These are phyloP conservation scores for Phytophthora quininea DNA, from an alignment of 352 stramenopile genomes.

Conservation along the genomic window DNA sequence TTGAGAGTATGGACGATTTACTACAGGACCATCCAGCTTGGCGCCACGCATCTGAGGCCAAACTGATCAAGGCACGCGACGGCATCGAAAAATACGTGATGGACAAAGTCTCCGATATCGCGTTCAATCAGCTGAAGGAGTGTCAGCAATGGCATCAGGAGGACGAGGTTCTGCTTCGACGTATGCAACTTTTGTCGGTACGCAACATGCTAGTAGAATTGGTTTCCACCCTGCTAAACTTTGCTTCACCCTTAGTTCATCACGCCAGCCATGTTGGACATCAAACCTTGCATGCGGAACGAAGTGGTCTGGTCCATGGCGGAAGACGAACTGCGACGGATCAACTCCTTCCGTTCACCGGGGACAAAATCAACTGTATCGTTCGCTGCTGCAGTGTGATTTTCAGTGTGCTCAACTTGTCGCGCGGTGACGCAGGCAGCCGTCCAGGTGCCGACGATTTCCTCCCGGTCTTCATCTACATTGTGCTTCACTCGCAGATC, in stretches of 20 bases:
- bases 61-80: slow-evolving; percentile 71
- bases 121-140: slow-evolving; percentile 72
- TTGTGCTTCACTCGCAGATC: slow-evolving; percentile 90
- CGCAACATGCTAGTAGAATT: background rate
- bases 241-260: slow-evolving; percentile 34
- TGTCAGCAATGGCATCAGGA: slow-evolving; percentile 76
- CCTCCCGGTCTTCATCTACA: slow-evolving; percentile 93
- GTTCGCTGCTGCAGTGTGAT: slow-evolving; percentile 89
- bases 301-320: slow-evolving; percentile 91
- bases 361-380: slow-evolving; percentile 92
- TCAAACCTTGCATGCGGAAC: slow-evolving; percentile 90
- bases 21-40: slow-evolving; percentile 63
- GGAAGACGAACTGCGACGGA: slow-evolving; percentile 88
- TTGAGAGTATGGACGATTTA: slow-evolving; percentile 71
- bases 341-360: slow-evolving; percentile 84
- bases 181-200: slow-evolving; percentile 88
- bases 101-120: slow-evolving; percentile 85
- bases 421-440: slow-evolving; percentile 64
- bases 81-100: slow-evolving; percentile 93
- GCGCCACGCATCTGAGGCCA: slow-evolving; percentile 68
- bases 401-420: slow-evolving; percentile 89
- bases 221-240: background rate
- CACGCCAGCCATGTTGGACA: slow-evolving; percentile 89
- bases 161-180: slow-evolving; percentile 67
- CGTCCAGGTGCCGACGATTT: slow-evolving; percentile 90